Evolutionary conservation across 2,329 filamentous ascomycete species (phyloP), one percentile per base, ranked within the genome.

Genomic region (Pseudocercospora ulei): DNA sequence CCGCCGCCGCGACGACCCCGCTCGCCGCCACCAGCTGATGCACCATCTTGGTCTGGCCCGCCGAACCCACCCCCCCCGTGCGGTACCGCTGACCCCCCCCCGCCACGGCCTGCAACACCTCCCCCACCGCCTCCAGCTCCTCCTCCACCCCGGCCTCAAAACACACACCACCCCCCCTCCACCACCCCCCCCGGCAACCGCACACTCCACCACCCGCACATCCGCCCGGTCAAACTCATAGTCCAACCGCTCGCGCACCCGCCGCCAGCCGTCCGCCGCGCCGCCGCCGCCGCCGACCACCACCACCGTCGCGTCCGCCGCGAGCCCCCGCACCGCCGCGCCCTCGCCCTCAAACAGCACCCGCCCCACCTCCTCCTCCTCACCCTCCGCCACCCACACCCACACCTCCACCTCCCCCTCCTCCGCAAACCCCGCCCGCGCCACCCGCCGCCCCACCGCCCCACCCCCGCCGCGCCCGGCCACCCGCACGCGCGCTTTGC

Each of bases 141-240:
- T 74, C 73, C 2, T 65, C 67, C 1, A 72, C 67, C 0, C 71
- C 64, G 0, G 70, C 78, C 0, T 78, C 78, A 73, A 87, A 81
- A 81, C 0, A 81, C 81, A 0, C 78, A 83, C 0, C 85, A 80
- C 0, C 80, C 81, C 12, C 73, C 71, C 59, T 85, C 81, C 35
- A 87, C 70, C 35, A 85, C 70, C 34, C 68, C 81, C 81, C 0
- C 81, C 81, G 0, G 78, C 83, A 0, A 86, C 81, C 0, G 81
- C 81, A 13, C 73, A 71, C 59, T 85, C 81, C 35, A 87, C 70
- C 35, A 85, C 70, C 34, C 68, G 64, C 18, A 86, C 69, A 54
- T 86, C 81, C 2, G 61, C 57, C 4, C 80, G 67, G 7, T 72
- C 73, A 20, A 47, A 46, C 19, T 67, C 60, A 6, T 67, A 63